Evolutionary conservation across 164 flowering plant species (phyloP).

Genomic region (Kalanchoe fedtschenkoi): DNA sequence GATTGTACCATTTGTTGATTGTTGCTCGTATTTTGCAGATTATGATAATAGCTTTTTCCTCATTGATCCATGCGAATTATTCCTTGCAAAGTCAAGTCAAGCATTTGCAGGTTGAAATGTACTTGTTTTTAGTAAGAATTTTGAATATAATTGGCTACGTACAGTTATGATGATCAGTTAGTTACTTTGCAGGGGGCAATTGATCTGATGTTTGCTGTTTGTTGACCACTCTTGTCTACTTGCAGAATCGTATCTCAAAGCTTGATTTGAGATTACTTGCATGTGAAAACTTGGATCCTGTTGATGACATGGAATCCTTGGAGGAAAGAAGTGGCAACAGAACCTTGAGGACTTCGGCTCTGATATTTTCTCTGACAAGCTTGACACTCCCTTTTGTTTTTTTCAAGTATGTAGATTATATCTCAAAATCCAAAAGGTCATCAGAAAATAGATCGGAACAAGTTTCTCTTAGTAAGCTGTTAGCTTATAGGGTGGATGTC

Average conservation of each 20-base stretch:
- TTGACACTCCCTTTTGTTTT: slow-evolving; percentile 33
- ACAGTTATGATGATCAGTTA: background rate
- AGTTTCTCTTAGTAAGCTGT: slow-evolving; percentile 50
- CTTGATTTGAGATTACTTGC: slow-evolving; percentile 30
- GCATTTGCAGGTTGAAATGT: slow-evolving; percentile 38
- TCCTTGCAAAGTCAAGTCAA: slow-evolving; percentile 35
- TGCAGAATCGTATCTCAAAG: slow-evolving; percentile 36
- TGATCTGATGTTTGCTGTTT: background rate
- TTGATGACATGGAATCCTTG: slow-evolving; percentile 13
- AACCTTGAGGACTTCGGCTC: slow-evolving; percentile 41
- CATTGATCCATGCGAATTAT: slow-evolving; percentile 42
- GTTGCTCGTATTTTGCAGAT: slow-evolving; percentile 31
- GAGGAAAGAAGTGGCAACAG: slow-evolving; percentile 19
- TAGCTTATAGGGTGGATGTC: slow-evolving; percentile 53
- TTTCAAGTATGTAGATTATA: slow-evolving; percentile 45
- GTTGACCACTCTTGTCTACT: slow-evolving; percentile 5
- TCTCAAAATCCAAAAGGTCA: slow-evolving; percentile 42
- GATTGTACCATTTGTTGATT: background rate
- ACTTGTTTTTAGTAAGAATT: too few species aligned
- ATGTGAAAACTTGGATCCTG: slow-evolving; percentile 22
- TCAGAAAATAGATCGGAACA: slow-evolving; percentile 33
- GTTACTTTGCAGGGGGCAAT: background rate
- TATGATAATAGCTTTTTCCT: slow-evolving; percentile 24
- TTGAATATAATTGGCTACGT: background rate
- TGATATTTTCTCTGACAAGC: slow-evolving; percentile 31